A percentile compares a stretch with the other conserved stretches of the same genome.
phyloP scores from a whole-genome alignment of 2,329 filamentous ascomycete genomes.

The Chaetoscypha palmicola region DNA sequence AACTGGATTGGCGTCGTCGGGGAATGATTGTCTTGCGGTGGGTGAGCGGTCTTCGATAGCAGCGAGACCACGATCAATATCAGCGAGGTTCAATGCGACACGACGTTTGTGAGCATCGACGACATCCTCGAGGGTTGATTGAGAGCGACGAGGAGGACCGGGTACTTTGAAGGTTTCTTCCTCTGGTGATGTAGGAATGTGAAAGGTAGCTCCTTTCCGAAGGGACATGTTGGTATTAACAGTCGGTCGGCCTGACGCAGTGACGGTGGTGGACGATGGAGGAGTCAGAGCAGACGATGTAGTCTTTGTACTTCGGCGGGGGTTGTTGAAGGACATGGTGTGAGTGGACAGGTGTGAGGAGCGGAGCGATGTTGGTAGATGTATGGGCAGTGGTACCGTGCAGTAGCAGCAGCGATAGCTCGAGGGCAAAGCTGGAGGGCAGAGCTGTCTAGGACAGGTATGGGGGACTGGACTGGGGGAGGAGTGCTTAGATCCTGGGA shows the following conservation, averaged over 20 bases:
- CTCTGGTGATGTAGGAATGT: slow-evolving; percentile 36
- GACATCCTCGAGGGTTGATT: slow-evolving; percentile 65
- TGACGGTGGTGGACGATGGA: slow-evolving; percentile 26
- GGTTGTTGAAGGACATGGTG: slow-evolving; percentile 30
- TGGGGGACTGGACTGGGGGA: neutral
- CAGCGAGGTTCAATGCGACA: slow-evolving; percentile 57
- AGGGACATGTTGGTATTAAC: slow-evolving; percentile 53
- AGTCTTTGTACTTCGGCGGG: slow-evolving; percentile 32
- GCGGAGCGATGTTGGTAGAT: slow-evolving; percentile 13
- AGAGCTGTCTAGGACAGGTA: neutral
- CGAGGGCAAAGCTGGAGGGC: neutral
- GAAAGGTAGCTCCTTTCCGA: slow-evolving; percentile 63
- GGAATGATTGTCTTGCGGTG: slow-evolving; percentile 37
- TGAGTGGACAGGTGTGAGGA: slow-evolving; percentile 21
- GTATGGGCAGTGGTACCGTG: neutral
- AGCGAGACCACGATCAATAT: slow-evolving; percentile 56
- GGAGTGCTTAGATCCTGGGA: slow-evolving; percentile 19
- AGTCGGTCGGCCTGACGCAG: slow-evolving; percentile 36
- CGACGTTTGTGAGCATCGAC: slow-evolving; percentile 63
- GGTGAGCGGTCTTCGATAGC: slow-evolving; percentile 36
- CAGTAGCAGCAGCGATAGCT: neutral
- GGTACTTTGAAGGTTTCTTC: slow-evolving; percentile 33
- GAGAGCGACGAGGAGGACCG: slow-evolving; percentile 55
- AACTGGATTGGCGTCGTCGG: slow-evolving; percentile 52
- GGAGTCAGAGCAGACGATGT: slow-evolving; percentile 38